A percentile compares a stretch with the other conserved stretches of the same genome.
phyloP scores from a whole-genome alignment of 2,329 filamentous ascomycete species.

The Sclerotinia subarctica region DNA sequence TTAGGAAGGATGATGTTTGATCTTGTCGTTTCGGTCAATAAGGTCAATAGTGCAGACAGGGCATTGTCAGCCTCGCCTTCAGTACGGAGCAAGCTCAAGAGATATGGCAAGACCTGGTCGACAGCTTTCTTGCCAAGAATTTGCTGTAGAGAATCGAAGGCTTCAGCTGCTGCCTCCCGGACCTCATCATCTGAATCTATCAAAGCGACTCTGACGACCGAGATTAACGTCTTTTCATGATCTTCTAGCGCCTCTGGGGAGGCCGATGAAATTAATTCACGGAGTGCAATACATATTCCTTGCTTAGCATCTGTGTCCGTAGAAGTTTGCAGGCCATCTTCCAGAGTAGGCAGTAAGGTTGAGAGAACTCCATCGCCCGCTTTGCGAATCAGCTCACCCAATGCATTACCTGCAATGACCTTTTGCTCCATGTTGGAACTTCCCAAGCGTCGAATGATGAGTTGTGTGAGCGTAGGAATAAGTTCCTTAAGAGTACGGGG shows the following conservation, averaged over 20 bases:
- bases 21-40: conserved; percentile 88
- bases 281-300: conserved; percentile 93
- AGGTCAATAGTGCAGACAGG: conserved; percentile 83
- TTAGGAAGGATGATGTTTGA: conserved; percentile 97
- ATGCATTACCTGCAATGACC: conserved; percentile 93
- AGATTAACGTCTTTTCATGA: conserved; percentile 91
- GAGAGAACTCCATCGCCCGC: conserved; percentile 91
- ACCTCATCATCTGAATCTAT: conserved; percentile 89
- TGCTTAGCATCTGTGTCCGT: conserved; percentile 92
- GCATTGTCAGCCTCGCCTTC: conserved; percentile 89
- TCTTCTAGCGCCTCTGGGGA: conserved; percentile 86
- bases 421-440: conserved; percentile 99
- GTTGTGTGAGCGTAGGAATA: conserved; percentile 88
- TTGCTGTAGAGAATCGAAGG: conserved; percentile 92
- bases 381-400: conserved; percentile 95
- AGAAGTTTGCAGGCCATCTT: conserved; percentile 83
- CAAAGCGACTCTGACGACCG: conserved; percentile 86
- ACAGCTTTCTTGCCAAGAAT: conserved; percentile 92
- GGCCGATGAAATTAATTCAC: conserved; percentile 87
- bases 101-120: conserved; percentile 89
- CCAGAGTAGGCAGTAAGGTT: conserved; percentile 82
- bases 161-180: conserved; percentile 91
- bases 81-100: conserved; percentile 83
- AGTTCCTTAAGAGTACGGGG: conserved; percentile 92
- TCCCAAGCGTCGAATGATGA: conserved; percentile 89